Percentiles rank a stretch among this genome's conserved stretches.
These are phyloP conservation scores for Nannizziopsis barbatae DNA, from an alignment of 2,329 filamentous ascomycete species.

Conservation along the genomic window DNA sequence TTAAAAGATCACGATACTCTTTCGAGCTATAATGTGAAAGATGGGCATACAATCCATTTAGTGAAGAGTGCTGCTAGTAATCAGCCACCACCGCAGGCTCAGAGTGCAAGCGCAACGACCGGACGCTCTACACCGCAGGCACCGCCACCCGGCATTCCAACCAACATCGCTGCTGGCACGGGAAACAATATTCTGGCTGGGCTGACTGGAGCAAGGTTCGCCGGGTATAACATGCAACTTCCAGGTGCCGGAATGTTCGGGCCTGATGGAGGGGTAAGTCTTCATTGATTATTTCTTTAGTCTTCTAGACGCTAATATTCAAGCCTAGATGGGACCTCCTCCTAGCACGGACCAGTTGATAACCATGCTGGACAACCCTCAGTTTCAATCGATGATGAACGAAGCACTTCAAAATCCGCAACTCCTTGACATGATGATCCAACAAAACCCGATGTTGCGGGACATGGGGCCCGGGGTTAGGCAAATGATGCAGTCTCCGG, in stretches of 20 bases:
- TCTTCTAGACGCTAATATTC: constrained; percentile 6
- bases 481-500: constrained; percentile 75
- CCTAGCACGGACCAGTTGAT: constrained; percentile 70
- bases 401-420: constrained; percentile 92
- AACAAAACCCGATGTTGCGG: constrained; percentile 73
- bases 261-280: constrained; percentile 80
- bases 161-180: constrained; percentile 39
- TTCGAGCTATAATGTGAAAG: constrained; percentile 83
- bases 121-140: constrained; percentile 9
- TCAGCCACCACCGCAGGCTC: constrained; percentile 39
- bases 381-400: constrained; percentile 77
- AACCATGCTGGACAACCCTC: constrained; percentile 77
- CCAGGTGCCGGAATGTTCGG: constrained; percentile 84
- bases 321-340: constrained; percentile 71
- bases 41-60: constrained; percentile 88
- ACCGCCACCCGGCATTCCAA: constrained; percentile 33
- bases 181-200: constrained; percentile 84
- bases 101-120: constrained; percentile 3
- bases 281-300: background rate
- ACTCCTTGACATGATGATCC: constrained; percentile 88
- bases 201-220: constrained; percentile 84
- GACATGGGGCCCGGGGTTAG: constrained; percentile 61
- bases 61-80: constrained; percentile 95
- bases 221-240: constrained; percentile 69
- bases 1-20: constrained; percentile 89